Conservation (phyloP, 1,139 yeast genomes). For the Debaryomyces psychrophilus region DNA sequence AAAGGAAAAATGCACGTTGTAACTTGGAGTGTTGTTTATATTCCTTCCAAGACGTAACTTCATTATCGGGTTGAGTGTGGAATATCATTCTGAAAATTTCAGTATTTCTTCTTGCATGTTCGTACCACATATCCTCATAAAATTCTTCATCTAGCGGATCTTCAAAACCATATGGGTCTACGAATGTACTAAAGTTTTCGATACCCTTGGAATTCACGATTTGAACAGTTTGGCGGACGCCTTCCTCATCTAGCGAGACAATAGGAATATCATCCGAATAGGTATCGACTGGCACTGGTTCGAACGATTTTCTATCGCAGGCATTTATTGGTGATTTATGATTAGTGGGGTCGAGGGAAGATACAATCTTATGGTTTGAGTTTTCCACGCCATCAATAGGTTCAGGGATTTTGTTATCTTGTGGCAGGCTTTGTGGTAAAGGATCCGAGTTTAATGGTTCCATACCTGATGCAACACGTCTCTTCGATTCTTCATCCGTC, state of each 20-base stretch:
- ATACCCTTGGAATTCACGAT: constrained; percentile 35
- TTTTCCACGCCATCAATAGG: constrained; percentile 1
- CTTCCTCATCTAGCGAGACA: constrained; percentile 49
- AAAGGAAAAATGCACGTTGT: constrained; percentile 55
- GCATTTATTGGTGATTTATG: background rate
- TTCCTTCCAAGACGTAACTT: constrained; percentile 85
- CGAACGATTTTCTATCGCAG: constrained; percentile 4
- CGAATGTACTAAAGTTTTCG: constrained; percentile 46
- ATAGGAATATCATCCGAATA: constrained; percentile 45
- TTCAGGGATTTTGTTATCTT: background rate
- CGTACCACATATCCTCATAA: constrained; percentile 86
- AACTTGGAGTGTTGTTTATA: constrained; percentile 71
- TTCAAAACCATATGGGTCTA: constrained; percentile 85
- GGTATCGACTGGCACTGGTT: constrained; percentile 5
- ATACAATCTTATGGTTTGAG: constrained; percentile 11
- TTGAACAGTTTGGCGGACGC: constrained; percentile 47
- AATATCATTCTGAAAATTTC: constrained; percentile 80
- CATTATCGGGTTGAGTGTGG: constrained; percentile 93
- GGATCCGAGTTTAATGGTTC: constrained; percentile 16
- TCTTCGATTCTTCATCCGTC: constrained; percentile 36
- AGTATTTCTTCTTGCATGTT: constrained; percentile 83
- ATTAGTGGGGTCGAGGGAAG: constrained; percentile 9
- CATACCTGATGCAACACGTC: constrained; percentile 39
- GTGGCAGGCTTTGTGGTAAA: background rate
- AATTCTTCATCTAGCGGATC: constrained; percentile 84